Conservation (phyloP, 208 protist species). For the Leishmania major region DNA sequence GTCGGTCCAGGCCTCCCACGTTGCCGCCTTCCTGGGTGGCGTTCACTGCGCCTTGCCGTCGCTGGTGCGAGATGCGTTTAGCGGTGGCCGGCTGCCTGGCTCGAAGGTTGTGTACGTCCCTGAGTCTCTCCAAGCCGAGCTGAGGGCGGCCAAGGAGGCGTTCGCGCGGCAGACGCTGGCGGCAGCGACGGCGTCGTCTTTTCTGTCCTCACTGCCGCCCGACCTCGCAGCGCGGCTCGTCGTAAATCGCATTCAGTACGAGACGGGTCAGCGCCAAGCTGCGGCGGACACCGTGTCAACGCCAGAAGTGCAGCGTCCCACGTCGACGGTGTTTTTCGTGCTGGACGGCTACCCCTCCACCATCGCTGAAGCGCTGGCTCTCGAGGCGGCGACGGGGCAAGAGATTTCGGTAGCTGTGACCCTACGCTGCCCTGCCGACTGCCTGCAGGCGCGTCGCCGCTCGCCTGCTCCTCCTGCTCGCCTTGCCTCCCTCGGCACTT, state of each 20-base stretch:
- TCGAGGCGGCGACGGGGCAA: constrained; percentile 35
- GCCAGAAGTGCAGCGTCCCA: background rate
- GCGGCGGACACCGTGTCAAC: background rate
- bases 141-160: constrained; percentile 12
- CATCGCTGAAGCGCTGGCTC: constrained; percentile 41
- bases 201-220: constrained; percentile 15
- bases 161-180: background rate
- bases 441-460: constrained; percentile 4
- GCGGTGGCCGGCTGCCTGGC: constrained; percentile 17
- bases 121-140: constrained; percentile 24
- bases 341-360: constrained; percentile 51
- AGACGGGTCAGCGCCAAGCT: constrained; percentile 5
- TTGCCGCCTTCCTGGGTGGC: background rate
- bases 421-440: constrained; percentile 19
- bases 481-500: constrained; percentile 7
- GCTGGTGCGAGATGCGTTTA: constrained; percentile 24
- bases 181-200: background rate
- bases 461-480: background rate
- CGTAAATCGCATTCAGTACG: constrained; percentile 32
- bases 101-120: constrained; percentile 22
- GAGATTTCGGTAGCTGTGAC: constrained; percentile 22
- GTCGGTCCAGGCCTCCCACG: constrained; percentile 8
- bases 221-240: constrained; percentile 32
- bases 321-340: constrained; percentile 18
- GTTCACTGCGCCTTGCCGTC: constrained; percentile 22